These are phyloP conservation scores for Mycena belliarum DNA, from an alignment of 768 basidiomycete genomes.

Conservation along the genomic window DNA sequence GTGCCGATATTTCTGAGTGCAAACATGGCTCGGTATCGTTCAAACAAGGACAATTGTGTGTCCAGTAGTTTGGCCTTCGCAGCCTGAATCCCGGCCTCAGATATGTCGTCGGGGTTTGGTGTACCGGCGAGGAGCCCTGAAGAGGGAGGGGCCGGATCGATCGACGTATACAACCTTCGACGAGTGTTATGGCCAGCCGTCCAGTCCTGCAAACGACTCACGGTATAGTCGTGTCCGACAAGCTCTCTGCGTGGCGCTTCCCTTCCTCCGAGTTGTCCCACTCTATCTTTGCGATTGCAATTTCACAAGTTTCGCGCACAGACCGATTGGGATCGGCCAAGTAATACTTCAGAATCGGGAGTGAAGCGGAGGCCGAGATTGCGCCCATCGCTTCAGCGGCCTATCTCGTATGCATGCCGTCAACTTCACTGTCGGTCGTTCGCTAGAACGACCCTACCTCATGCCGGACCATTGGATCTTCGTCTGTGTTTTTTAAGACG, in stretches of 20 bases:
- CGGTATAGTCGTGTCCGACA: conserved; percentile 37
- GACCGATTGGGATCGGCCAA: conserved; percentile 68
- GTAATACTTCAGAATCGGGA: conserved; percentile 73
- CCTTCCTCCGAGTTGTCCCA: conserved; percentile 87
- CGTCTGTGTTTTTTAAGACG: conserved; percentile 66
- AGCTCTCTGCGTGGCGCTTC: conserved; percentile 40
- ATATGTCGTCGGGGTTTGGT: conserved; percentile 51
- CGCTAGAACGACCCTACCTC: conserved; percentile 57
- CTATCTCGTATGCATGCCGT: conserved; percentile 40
- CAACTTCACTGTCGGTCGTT: neutral
- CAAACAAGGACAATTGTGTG: conserved; percentile 71
- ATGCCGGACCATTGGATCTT: conserved; percentile 97
- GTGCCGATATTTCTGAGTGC: conserved; percentile 92
- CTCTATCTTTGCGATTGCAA: conserved; percentile 92
- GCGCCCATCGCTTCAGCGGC: conserved; percentile 99
- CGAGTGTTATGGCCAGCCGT: neutral
- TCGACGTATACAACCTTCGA: conserved; percentile 75
- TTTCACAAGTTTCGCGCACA: conserved; percentile 95
- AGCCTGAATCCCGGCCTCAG: conserved; percentile 47
- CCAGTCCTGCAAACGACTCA: conserved; percentile 28
- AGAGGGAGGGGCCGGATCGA: conserved; percentile 87
- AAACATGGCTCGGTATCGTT: conserved; percentile 98
- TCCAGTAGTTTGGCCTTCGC: conserved; percentile 68
- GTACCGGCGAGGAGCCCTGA: conserved; percentile 60
- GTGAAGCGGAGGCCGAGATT: conserved; percentile 66